Base-by-base conservation (phyloP, 768 basidiomycete species). In the Lactarius trivialis region DNA sequence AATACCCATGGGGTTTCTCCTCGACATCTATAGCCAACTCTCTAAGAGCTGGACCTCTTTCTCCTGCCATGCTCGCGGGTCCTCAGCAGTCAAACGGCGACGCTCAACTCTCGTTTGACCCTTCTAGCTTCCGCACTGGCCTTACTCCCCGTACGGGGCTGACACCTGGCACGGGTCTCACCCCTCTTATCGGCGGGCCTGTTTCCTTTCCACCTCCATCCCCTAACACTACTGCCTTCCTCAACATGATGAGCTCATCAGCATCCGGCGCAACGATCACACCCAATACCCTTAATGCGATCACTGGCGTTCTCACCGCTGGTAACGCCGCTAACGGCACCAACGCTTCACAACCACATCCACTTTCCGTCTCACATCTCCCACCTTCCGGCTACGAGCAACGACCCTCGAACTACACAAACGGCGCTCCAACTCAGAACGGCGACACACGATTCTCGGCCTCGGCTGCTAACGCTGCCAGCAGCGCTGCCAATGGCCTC, bases 31-130 rank as follows among this genome's bases (percentile, higher is more conserved):
- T 87, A 54, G 74, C 79, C 48, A 89, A 89, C 73, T 94, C 92
- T 2, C 84, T 98, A 36, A 86, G 96, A 51, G 83, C 94, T 0
- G 96, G 95, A 4, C 96, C 96, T 1, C 86, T 98, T 58, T 93
- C 91, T 6, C 96, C 96, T 33, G 94, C 96, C 58, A 96, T 98
- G 92, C 86, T 97, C 63, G 85, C 91, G 30, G 96, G 90, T 9
- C 95, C 93, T 4, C 86, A 85, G 72, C 79, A 79, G 52, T 67
- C 76, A 56, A 75, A 67, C 60, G 71, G 63, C 17, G 51, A 74
- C 36, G 79, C 69, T 71, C 68, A 70, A 4, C 74, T 74, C 54
- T 65, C 79, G 55, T 95, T 92, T 72, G 91, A 93, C 70, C 84
- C 87, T 43, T 69, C 81, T 67, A 76, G 79, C 48, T 85, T 92